Percentiles rank a stretch among this genome's conserved stretches.
These are phyloP conservation scores for Kernera saxatilis DNA, from an alignment of 345 rosid species.

Conservation along the genomic window DNA sequence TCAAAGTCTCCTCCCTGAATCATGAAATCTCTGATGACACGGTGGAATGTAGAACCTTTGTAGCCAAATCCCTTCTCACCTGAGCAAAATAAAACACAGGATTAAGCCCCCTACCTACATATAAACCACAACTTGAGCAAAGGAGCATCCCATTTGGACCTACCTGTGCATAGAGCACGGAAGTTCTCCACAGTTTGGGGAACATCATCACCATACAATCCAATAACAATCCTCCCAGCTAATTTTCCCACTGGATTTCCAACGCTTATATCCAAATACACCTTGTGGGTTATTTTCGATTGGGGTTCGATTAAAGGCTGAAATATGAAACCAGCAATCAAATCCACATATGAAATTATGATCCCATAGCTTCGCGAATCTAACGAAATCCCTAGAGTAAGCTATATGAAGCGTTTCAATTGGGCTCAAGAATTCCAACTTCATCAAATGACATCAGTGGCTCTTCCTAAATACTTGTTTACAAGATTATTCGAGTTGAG, in stretches of 20 bases:
- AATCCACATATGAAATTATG: not conserved
- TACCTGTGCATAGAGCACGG: conserved; percentile 95
- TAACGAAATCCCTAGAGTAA: not conserved
- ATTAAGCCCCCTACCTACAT: not conserved
- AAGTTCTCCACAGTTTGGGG: conserved; percentile 95
- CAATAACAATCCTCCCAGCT: conserved; percentile 86
- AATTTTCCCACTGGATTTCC: conserved; percentile 90
- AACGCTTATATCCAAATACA: conserved; percentile 84
- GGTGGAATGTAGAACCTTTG: conserved; percentile 76
- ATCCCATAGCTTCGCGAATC: not conserved
- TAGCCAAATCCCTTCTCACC: conserved; percentile 98
- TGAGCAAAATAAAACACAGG: conserved; percentile 27
- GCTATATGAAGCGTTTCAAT: too few relatives aligned
- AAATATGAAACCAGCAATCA: not conserved
- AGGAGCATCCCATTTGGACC: not conserved
- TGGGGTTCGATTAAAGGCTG: conserved; percentile 49
- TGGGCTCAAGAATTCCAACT: not conserved
- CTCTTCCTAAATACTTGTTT: not conserved
- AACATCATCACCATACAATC: conserved; percentile 91
- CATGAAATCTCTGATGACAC: conserved; percentile 96
- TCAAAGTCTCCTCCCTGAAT: conserved; percentile 99
- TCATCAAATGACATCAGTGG: not conserved
- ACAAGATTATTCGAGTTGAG: not conserved
- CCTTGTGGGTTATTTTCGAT: conserved; percentile 83
- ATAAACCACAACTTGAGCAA: not conserved